Base-by-base conservation (phyloP, 352 stramenopile genomes). In the Globisporangium middletonii region DNA sequence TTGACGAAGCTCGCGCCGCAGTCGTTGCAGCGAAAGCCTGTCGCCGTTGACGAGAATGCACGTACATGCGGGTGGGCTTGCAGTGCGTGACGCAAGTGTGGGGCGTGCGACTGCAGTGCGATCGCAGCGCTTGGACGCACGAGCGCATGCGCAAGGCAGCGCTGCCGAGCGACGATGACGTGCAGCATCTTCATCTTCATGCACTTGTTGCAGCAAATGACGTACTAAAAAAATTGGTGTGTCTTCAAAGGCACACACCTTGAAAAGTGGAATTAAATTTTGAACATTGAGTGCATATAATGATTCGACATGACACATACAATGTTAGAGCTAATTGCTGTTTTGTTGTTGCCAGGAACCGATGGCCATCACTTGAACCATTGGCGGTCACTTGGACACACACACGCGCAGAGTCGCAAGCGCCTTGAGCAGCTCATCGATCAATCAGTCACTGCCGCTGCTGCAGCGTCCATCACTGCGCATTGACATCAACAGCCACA, bases 1-100 rank as follows among this genome's bases (percentile, higher is more conserved):
- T 94, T 95, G 59, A 68, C 66, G 63, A 85, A 89, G 23, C 56
- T 59, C 41, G 89, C 79, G 18, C 82, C 79, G 51, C 86, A 95
- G 19, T 65, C 64, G 19, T 58, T 49, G 47, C 81, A 91, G 42
- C 59, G 68, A 47, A 86, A 91, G 27, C 67, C 50, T 7, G 52
- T 15, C 12, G 62, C 53, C 1, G 57, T 55, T 4, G 62, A 68
- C 9, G 67, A 54, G 27, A 77, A 73, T 3, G 38, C 37, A 18
- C 57, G 49, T 11, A 35, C 30, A 57, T 49, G 2, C 23, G 50
- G n/a, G 11, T 43, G 33, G 8, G 33, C 3, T 38, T 11, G 33
- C 33, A 46, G 41, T 23, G 41, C 41, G 13, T 18, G 8, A 46
- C 5, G 41, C 41, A 23, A 8, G 5, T 3, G 18, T 8, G 13